Base-by-base conservation (phyloP, 179 eudicot genomes). In the Silene noctiflora region DNA sequence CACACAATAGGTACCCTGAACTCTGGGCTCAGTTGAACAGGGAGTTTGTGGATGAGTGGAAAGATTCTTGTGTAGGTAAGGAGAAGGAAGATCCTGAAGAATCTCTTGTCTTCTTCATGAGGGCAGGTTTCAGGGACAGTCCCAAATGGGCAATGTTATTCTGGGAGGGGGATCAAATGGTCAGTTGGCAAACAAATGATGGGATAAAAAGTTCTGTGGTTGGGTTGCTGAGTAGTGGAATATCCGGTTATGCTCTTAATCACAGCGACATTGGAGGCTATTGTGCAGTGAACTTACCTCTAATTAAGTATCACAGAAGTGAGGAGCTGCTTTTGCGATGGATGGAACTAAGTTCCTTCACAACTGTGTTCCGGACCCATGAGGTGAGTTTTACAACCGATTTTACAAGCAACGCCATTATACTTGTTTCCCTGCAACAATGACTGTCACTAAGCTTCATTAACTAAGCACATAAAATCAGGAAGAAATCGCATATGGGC, bases 121-220 rank as follows among this genome's bases (percentile, higher is more conserved):
- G 98, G 79, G 96, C 98, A 29, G 98, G 98, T 72, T 94, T 89
- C 81, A 87, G 89, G 73, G 86, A 87, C 35, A 92, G 91, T 77
- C 98, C 96, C 4, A 92, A 85, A 84, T 94, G 98, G 98, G 98
- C 91, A 71, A 94, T 91, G 97, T 82, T 94, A 29, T 94, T 94
- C 61, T 94, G 98, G 98, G 98, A 94, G 85, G 98, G 98, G 51
- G 98, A 94, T 42, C 98, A 94, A 82, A 94, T 94, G 98, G 98
- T 94, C 5, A 94, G 98, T 79, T 94, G 98, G 98, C 98, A 94
- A 81, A 83, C 85, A 63, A 88, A 94, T 77, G 98, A 94, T 73
- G 98, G 98, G 71, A 92, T 94, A 44, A 92, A 94, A 78, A 94
- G 98, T 77, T 86, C 98, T 4, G 97, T 94, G 21, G 91, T 92